A percentile compares a stretch with the other conserved stretches of the same genome.
Evolutionary conservation across 1,139 yeast species (phyloP).

Genomic region (Yarrowia galli): DNA sequence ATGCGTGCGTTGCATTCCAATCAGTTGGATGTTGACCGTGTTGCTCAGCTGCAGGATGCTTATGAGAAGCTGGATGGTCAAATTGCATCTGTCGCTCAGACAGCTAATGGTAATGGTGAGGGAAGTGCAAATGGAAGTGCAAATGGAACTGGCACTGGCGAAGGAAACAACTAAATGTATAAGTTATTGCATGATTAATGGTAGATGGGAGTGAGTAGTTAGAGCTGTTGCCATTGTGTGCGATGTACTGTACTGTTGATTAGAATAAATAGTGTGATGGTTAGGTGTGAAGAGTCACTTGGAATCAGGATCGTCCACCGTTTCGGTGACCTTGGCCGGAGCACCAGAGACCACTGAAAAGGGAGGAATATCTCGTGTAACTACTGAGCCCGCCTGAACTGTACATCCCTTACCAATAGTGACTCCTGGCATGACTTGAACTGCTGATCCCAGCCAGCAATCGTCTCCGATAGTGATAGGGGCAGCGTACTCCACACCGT

Average conservation of each 20-base stretch:
- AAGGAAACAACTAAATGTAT: conserved; percentile 16
- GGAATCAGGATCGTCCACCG: conserved; percentile 1
- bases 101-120: conserved; percentile 13
- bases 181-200: conserved; percentile 19
- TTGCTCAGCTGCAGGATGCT: conserved; percentile 15
- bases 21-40: conserved; percentile 14
- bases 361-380: conserved; percentile 62
- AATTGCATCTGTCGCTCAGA: conserved; percentile 18
- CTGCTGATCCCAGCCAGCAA: conserved; percentile 71
- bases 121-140: conserved; percentile 10
- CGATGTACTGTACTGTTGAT: too few relatives aligned
- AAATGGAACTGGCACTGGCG: background rate
- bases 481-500: conserved; percentile 60
- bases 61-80: conserved; percentile 24
- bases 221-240: too few relatives aligned
- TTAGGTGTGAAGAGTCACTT: background rate
- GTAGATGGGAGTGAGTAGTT: too few relatives aligned
- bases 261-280: background rate
- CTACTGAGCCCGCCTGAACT: conserved; percentile 73
- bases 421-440: conserved; percentile 67
- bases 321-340: conserved; percentile 59
- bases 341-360: conserved; percentile 64
- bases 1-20: conserved; percentile 13
- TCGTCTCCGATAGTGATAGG: conserved; percentile 67
- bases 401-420: conserved; percentile 69